Evolutionary conservation across 176 grass and related monocot genomes (phyloP), one percentile per base, ranked within the genome.

Genomic region (Stipa capillata): DNA sequence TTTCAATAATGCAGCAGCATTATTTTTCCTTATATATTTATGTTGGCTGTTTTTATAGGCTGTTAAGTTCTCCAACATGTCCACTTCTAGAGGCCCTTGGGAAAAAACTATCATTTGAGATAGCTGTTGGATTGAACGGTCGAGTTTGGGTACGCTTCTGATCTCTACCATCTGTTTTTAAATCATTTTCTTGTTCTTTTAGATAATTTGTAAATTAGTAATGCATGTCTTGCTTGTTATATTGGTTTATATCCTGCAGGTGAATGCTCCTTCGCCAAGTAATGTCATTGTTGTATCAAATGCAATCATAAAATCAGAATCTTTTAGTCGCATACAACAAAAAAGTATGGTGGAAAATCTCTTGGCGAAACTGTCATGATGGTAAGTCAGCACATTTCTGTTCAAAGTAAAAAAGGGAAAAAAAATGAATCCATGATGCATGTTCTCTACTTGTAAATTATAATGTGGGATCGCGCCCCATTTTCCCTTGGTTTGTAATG

Each of bases 41-140:
- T 50, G 25, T 74, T 54, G 43, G 50, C 39, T 84, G 28, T 58
- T 73, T 58, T 73, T 81, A 42, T 72, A 97, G 94, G 90, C 18
- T 97, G 39, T 86, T 97, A 56, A 83, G 88, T 55, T 85, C 88
- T 61, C 92, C 96, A 61, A 87, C 90, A 33, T 99, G 96, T 39
- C 96, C 92, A 45, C 78, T 99, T 87, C 77, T 97, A 73, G 86
- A 89, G 52, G 77, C 77, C 13, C 88, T 97, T 55, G 94, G 94
- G 12, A 91, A 91, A 73, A 91, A 84, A 61, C 51, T 87, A 49
- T 93, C 88, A 62, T 91, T 91, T 77, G 94, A 93, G 79, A 86
- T 89, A 73, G 92, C 92, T 70, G 69, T 95, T 86, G 96, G 96
- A 68, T 73, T 95, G 72, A 99, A 99, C 63, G 92, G 92, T 57